Evolutionary conservation across 345 rosid species (phyloP).

Genomic region (Alliaria petiolata): DNA sequence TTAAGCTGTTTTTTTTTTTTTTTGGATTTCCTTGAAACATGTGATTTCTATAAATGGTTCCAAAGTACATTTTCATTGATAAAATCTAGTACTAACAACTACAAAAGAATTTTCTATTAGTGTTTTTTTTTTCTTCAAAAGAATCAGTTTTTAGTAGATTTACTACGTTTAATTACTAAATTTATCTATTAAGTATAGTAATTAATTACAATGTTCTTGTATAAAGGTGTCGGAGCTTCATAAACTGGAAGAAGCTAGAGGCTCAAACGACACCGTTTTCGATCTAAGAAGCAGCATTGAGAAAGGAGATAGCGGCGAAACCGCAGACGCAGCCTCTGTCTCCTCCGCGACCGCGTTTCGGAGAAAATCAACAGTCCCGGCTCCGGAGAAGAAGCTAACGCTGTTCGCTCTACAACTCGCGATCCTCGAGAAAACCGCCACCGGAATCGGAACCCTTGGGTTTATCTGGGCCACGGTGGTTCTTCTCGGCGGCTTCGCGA

Average conservation of each 20-base stretch:
- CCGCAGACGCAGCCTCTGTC: slow-evolving; percentile 36
- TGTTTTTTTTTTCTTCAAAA: too few species aligned
- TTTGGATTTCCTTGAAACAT: background rate
- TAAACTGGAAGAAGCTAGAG: slow-evolving; percentile 43
- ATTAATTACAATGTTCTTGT: background rate
- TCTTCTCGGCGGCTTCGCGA: slow-evolving; percentile 90
- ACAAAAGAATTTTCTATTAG: too few species aligned
- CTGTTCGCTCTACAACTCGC: slow-evolving; percentile 85
- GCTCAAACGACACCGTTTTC: slow-evolving; percentile 53
- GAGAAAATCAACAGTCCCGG: slow-evolving; percentile 25
- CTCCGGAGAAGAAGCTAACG: slow-evolving; percentile 84
- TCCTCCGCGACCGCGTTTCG: slow-evolving; percentile 31
- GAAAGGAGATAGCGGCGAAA: slow-evolving; percentile 50
- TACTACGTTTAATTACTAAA: background rate
- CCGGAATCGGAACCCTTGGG: slow-evolving; percentile 85
- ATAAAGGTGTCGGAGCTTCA: slow-evolving; percentile 47
- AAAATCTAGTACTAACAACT: too few species aligned
- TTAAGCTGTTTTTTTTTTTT: background rate
- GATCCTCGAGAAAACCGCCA: slow-evolving; percentile 78
- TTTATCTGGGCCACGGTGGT: slow-evolving; percentile 98
- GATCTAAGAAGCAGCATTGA: slow-evolving; percentile 48
- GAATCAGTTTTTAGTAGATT: background rate
- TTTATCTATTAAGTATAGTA: background rate
- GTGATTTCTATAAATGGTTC: background rate
- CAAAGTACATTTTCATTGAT: too few species aligned